phyloP scores from a whole-genome alignment of 73 alveolate genomes.

The Paramecium primaurelia region DNA sequence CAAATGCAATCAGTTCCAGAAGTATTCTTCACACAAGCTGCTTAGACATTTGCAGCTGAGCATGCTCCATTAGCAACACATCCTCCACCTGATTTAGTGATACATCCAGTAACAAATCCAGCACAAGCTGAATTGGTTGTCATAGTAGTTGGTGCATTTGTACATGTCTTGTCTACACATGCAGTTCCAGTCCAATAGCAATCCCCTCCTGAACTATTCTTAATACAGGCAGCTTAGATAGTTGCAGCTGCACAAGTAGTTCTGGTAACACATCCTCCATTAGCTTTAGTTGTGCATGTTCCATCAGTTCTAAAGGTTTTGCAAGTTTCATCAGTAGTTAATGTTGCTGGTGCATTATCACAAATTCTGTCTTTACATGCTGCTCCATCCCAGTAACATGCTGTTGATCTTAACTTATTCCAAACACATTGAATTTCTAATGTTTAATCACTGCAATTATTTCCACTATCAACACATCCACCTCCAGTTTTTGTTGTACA shows the following conservation, averaged over 20 bases:
- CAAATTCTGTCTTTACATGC: not conserved
- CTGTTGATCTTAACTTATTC: not conserved
- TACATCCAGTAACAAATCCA: not conserved
- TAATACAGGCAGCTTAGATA: not conserved
- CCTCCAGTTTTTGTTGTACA: slow-evolving; percentile 3
- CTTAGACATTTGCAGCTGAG: not conserved
- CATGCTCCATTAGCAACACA: not conserved
- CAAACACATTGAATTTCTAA: not conserved
- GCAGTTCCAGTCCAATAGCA: slow-evolving; percentile 17
- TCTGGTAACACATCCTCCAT: slow-evolving; percentile 35
- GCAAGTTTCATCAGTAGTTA: not conserved
- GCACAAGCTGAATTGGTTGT: slow-evolving; percentile 30
- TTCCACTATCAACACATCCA: slow-evolving; percentile 19
- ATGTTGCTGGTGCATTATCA: not conserved
- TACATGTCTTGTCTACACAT: slow-evolving; percentile 27
- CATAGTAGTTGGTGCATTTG: slow-evolving; percentile 37
- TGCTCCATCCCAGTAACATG: not conserved
- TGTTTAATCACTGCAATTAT: not conserved
- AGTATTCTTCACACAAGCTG: not conserved
- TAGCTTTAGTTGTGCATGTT: not conserved
- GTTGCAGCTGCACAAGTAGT: not conserved
- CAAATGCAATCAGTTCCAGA: not conserved
- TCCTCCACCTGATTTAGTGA: slow-evolving; percentile 7
- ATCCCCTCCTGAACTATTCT: not conserved
- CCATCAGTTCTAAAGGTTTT: not conserved